Evolutionary conservation across 768 basidiomycete genomes (phyloP).

Genomic region (Phylloporus rhodoxanthus): DNA sequence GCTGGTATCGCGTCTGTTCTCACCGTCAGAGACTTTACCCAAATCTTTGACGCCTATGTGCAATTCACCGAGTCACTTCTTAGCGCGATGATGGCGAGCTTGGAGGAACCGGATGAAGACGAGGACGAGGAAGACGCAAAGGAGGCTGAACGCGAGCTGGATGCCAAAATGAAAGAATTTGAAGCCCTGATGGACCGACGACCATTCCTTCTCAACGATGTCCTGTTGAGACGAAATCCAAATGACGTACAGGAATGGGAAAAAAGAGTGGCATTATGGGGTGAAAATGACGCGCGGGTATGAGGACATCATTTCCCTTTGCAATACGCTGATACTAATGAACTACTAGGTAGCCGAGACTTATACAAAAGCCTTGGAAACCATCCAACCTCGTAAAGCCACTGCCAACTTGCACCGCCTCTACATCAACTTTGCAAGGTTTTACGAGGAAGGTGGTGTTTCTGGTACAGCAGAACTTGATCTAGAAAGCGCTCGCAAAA

Average conservation of each 20-base stretch:
- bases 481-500: constrained; percentile 81
- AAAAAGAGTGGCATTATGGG: constrained; percentile 90
- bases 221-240: constrained; percentile 85
- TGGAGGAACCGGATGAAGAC: constrained; percentile 73
- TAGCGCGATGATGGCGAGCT: constrained; percentile 78
- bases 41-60: constrained; percentile 94
- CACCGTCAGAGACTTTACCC: constrained; percentile 94
- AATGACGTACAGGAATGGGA: constrained; percentile 99
- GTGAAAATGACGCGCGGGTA: constrained; percentile 90
- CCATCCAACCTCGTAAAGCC: constrained; percentile 81
- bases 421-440: constrained; percentile 93
- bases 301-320: neutral
- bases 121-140: constrained; percentile 72
- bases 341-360: constrained; percentile 77
- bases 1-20: constrained; percentile 75
- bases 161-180: constrained; percentile 84
- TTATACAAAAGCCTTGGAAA: constrained; percentile 83
- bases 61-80: constrained; percentile 91
- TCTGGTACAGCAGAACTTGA: constrained; percentile 75
- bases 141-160: constrained; percentile 79
- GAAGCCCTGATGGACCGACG: constrained; percentile 92
- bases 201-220: constrained; percentile 95
- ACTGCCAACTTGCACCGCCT: constrained; percentile 86
- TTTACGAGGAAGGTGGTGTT: constrained; percentile 93
- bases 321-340: constrained; percentile 1